These are phyloP conservation scores for Allantophomopsis cytisporea DNA, from an alignment of 2,329 filamentous ascomycete species.

Conservation along the genomic window DNA sequence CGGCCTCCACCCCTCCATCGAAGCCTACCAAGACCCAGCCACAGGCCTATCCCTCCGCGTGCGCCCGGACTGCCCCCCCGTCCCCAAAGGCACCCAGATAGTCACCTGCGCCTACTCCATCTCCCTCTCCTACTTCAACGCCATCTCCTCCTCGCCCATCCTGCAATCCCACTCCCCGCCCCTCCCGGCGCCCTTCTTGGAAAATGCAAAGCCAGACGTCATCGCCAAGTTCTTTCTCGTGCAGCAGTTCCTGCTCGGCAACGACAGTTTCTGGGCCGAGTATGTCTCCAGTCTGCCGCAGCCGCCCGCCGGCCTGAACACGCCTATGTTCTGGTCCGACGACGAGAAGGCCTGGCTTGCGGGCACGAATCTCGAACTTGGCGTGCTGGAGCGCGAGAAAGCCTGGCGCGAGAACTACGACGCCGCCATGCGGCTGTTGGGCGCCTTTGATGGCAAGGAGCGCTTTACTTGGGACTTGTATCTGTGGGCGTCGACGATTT, in stretches of 20 bases:
- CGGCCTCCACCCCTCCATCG: constrained; percentile 32
- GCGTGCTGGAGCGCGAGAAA: constrained; percentile 9
- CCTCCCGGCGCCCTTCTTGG: constrained; percentile 38
- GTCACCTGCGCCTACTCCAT: constrained; percentile 37
- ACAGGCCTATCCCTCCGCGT: constrained; percentile 38
- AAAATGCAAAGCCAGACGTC: constrained; percentile 38
- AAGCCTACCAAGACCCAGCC: constrained; percentile 34
- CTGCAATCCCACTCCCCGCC: constrained; percentile 8
- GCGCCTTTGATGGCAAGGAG: constrained; percentile 4
- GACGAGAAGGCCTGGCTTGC: constrained; percentile 41
- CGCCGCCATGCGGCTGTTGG: constrained; percentile 7
- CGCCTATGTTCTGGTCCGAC: constrained; percentile 50
- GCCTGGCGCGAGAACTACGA: constrained; percentile 14
- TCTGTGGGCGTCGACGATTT: constrained; percentile 51
- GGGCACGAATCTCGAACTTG: constrained; percentile 15
- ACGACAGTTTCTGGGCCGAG: constrained; percentile 49
- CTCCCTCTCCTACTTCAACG: constrained; percentile 45
- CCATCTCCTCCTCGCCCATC: constrained; percentile 22
- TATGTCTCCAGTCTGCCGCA: constrained; percentile 55
- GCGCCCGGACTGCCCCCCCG: constrained; percentile 5
- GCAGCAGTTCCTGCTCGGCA: constrained; percentile 47
- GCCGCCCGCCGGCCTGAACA: constrained; percentile 38
- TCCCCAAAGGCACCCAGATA: constrained; percentile 14
- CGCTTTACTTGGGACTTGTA: constrained; percentile 30
- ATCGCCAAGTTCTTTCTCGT: constrained; percentile 55